Conservation (phyloP, 2,329 filamentous ascomycete species). For the Aureobasidium leucospermi region DNA sequence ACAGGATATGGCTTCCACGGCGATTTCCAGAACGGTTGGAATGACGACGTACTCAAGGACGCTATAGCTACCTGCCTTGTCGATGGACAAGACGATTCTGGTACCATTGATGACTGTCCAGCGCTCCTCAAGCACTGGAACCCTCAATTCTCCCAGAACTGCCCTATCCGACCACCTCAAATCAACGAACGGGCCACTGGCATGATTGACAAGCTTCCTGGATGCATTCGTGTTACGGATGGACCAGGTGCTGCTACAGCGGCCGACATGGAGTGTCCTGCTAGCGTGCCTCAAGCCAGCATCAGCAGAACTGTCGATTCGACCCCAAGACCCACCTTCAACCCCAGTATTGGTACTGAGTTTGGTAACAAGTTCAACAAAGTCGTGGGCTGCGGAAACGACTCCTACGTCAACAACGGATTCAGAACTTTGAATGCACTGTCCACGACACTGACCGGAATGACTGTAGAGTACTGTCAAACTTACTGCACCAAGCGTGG, state of each 20-base stretch:
- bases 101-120: conserved; percentile 29
- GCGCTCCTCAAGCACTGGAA: conserved; percentile 24
- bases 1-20: conserved; percentile 49
- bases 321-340: conserved; percentile 23
- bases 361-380: conserved; percentile 24
- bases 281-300: conserved; percentile 18
- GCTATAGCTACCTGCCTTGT: conserved; percentile 32
- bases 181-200: conserved; percentile 25
- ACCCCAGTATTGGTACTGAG: conserved; percentile 20
- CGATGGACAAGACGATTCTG: conserved; percentile 22
- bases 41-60: conserved; percentile 31
- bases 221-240: conserved; percentile 27
- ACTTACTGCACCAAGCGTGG: conserved; percentile 23
- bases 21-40: conserved; percentile 48
- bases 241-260: conserved; percentile 26
- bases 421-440: conserved; percentile 21
- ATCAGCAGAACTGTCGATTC: conserved; percentile 25
- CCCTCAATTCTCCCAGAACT: conserved; percentile 22
- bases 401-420: conserved; percentile 19
- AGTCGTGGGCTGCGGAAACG: conserved; percentile 32
- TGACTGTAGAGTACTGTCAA: conserved; percentile 31
- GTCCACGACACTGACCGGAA: conserved; percentile 21
- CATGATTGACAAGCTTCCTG: conserved; percentile 27
- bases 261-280: conserved; percentile 24
- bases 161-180: conserved; percentile 22